These are phyloP conservation scores for Nothophoma quercina DNA, from an alignment of 2,329 filamentous ascomycete species.

Conservation along the genomic window DNA sequence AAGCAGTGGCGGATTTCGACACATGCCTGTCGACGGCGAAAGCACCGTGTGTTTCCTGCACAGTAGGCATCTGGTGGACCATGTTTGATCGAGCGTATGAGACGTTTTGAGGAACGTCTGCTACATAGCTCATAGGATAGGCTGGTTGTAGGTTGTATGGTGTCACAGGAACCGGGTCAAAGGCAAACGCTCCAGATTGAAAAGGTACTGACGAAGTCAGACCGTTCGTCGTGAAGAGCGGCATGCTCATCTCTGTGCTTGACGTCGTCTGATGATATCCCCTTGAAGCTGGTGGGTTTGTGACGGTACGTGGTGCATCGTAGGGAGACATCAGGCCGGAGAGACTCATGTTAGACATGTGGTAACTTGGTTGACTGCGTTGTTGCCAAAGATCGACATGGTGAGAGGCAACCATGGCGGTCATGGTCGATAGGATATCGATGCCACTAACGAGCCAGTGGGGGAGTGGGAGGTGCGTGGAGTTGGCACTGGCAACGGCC, in stretches of 20 bases:
- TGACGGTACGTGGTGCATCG: constrained; percentile 36
- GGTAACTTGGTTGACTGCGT: constrained; percentile 38
- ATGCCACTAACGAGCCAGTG: constrained; percentile 17
- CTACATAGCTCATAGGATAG: constrained; percentile 38
- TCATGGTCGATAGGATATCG: constrained; percentile 41
- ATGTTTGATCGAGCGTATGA: constrained; percentile 35
- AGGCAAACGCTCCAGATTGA: constrained; percentile 47
- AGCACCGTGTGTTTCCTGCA: constrained; percentile 38
- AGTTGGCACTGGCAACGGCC: constrained; percentile 30
- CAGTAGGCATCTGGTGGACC: constrained; percentile 35
- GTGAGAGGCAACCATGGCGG: constrained; percentile 48
- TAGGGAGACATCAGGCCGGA: constrained; percentile 41
- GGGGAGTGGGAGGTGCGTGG: constrained; percentile 27
- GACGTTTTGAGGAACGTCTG: constrained; percentile 35
- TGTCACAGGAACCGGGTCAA: constrained; percentile 43
- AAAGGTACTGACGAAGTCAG: constrained; percentile 45
- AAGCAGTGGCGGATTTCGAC: constrained; percentile 55
- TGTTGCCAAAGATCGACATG: constrained; percentile 46
- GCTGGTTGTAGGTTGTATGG: constrained; percentile 49
- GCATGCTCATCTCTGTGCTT: constrained; percentile 46
- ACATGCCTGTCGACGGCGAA: constrained; percentile 36
- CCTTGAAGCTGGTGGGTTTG: constrained; percentile 36
- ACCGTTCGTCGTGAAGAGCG: constrained; percentile 41
- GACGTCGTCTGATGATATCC: constrained; percentile 41
- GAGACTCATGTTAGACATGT: constrained; percentile 43